Conservation (phyloP, 2,329 filamentous ascomycete species). For the Sclerotinia spermophila region DNA sequence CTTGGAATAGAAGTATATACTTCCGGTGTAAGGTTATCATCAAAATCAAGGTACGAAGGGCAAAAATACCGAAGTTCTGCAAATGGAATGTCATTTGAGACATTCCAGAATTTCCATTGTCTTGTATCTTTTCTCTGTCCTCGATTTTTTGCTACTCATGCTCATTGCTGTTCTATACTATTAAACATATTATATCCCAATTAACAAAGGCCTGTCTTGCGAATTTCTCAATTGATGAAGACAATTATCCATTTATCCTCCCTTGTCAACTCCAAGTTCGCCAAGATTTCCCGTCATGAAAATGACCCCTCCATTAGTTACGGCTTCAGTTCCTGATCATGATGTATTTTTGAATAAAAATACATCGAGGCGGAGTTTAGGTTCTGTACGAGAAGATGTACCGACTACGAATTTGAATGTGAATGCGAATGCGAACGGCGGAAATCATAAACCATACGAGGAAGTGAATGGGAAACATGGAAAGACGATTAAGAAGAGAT, state of each 20-base stretch:
- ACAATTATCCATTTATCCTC: background rate
- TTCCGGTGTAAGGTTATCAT: background rate
- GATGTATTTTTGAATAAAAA: background rate
- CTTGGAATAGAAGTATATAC: background rate
- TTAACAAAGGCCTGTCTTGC: background rate
- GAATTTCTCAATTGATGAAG: background rate
- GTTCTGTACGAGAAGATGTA: constrained; percentile 1
- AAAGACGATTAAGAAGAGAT: background rate
- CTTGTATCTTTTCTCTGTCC: background rate
- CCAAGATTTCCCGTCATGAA: constrained; percentile 7
- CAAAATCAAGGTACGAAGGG: background rate
- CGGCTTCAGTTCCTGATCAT: background rate
- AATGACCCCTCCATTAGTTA: constrained; percentile 6
- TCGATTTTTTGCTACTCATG: background rate
- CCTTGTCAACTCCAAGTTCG: background rate
- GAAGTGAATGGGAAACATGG: background rate
- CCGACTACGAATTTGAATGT: background rate
- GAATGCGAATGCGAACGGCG: background rate
- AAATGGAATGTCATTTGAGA: background rate
- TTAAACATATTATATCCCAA: background rate
- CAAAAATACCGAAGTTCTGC: background rate
- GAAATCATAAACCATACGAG: background rate
- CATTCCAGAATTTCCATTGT: constrained; percentile 10
- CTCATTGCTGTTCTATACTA: background rate
- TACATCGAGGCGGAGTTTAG: constrained; percentile 1